Evolutionary conservation across 108 stramenopile genomes (phyloP), one percentile per base, ranked within the genome.

Genomic region (Asterionellopsis glacialis): DNA sequence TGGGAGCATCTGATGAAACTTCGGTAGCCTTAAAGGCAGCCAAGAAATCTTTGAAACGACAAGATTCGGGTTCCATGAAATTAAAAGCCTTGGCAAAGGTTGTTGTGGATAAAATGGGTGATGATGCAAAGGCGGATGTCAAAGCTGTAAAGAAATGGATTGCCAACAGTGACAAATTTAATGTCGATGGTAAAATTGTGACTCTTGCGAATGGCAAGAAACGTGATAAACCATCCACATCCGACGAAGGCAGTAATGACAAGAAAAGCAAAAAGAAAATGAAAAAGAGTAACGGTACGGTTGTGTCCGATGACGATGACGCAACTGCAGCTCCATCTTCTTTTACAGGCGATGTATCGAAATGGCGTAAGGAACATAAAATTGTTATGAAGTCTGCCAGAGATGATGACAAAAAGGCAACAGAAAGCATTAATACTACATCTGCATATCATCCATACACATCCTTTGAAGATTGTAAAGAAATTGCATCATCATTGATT

Each of bases 341-440:
- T n/a, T n/a, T n/a, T n/a, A n/a, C n/a, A n/a, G 67, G 63, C 19
- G 41, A 51, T 59, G 60, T 85, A 44, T 69, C 74, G 41, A 53
- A 61, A 24, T 94, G 91, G 92, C 68, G 96, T 33, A 74, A 79
- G 51, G 66, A 77, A 19, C 65, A 95, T 65, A 86, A 92, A 64
- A 93, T 95, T 69, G 84, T 92, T n/a, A 58, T 95, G 45, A 80
- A 67, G 64, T n/a, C n/a, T n/a, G n/a, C n/a, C n/a, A n/a, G n/a
- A n/a, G n/a, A n/a, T n/a, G 75, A 84, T 55, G 85, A 82, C 26
- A 64, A 65, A 28, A 61, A 73, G 24, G 69, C 66, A 45, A 68
- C 81, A 0, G 67, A 75, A 44, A 50, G 21, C 11, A 45, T 85
- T 39, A 58, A 71, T 21, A 51, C 58, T 23, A 73, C 77, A 40